These are phyloP conservation scores for Daldinia caldariorum DNA, from an alignment of 495 filamentous ascomycete genomes.

Conservation along the genomic window DNA sequence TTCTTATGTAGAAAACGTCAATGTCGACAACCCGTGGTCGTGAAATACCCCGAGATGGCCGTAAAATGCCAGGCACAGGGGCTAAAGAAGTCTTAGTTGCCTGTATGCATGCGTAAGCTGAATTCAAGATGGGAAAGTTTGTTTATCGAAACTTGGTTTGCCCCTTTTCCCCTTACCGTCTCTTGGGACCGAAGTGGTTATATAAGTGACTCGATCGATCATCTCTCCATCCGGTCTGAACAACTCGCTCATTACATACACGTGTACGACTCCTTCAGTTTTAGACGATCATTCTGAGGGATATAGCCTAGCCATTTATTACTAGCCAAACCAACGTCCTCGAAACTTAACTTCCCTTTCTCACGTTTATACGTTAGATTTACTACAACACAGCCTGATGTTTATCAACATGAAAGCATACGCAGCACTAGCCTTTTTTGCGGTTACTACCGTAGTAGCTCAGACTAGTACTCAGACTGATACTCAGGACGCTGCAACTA, in stretches of 20 bases:
- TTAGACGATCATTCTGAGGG: background rate
- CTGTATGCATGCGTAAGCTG: constrained; percentile 35
- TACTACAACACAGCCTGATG: background rate
- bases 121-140: constrained; percentile 1
- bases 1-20: constrained; percentile 29
- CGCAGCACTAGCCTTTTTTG: constrained; percentile 25
- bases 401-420: constrained; percentile 31
- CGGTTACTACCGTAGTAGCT: constrained; percentile 40
- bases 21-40: constrained; percentile 32
- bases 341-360: background rate
- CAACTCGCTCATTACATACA: constrained; percentile 14
- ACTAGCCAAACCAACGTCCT: background rate
- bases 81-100: constrained; percentile 15
- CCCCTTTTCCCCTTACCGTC: constrained; percentile 10
- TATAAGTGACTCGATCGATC: constrained; percentile 33
- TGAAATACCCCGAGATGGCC: constrained; percentile 45
- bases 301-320: constrained; percentile 4
- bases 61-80: constrained; percentile 19
- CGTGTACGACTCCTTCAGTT: constrained; percentile 15
- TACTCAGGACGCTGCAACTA: constrained; percentile 7
- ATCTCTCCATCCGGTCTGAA: background rate
- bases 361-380: background rate
- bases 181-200: constrained; percentile 6
- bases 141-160: constrained; percentile 35
- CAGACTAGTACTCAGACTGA: constrained; percentile 27